Evolutionary conservation across 2,329 filamentous ascomycete genomes (phyloP), one percentile per base, ranked within the genome.

Genomic region (Fusarium decemcellulare): DNA sequence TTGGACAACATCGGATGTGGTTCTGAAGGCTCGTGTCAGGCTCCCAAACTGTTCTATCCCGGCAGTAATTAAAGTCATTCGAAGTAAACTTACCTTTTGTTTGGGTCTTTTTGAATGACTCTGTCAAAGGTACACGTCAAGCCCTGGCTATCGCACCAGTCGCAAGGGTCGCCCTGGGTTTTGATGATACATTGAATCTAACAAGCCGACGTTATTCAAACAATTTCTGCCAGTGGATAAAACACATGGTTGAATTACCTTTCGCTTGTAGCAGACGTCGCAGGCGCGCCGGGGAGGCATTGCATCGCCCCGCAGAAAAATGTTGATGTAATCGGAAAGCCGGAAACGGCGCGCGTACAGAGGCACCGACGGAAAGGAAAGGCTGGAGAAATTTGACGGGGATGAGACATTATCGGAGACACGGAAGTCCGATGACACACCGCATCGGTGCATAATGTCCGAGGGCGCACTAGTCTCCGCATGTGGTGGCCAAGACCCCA

Each of bases 171-270:
- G 16, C 59, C 54, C 3, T 52, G 62, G 5, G 58, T 65, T 10
- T 65, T 59, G 42, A 72, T 68, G 30, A 65, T 52, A 37, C 72
- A 73, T 65, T 73, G 72, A 32, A 73, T 73, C 72, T 73, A 11
- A 8, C 8, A 40, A 40, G 30, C 12, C 9, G 37, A 16, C 6
- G 14, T 61, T 40, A 42, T 16, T 23, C 29, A 15, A 43, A 48
- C 8, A 12, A 34, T n/a, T 15, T 34, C 42, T 46, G n/a, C 10
- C 5, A 55, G 5, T 23, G 29, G n/a, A 43, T 32, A 40, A 34
- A 36, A n/a, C 10, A 44, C 23, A 23, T 32, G 39, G 16, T 16
- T 14, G 18, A 32, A 48, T 48, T 64, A 70, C 67, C 67, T 70
- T 70, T 63, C 67, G 67, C 67, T 70, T 70, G 52, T 70, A 70